Evolutionary conservation across 1,139 yeast genomes (phyloP).

Genomic region (Taphrina flavorubra): DNA sequence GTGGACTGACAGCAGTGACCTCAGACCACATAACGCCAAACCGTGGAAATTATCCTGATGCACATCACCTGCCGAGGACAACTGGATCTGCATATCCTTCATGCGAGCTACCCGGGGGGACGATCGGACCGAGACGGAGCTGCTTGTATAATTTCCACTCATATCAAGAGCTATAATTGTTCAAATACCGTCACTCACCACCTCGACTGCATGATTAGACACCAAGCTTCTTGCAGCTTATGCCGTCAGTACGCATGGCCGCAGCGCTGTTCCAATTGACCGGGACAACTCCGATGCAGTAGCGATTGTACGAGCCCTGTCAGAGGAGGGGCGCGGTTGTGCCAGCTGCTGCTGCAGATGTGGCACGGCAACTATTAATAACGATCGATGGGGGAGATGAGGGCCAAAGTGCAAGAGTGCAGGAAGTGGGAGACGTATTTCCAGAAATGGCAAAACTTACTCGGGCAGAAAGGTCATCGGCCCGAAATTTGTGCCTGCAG

Average conservation of each 20-base stretch:
- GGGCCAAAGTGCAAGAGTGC: neutral
- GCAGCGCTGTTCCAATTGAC: no score
- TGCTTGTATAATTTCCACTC: neutral
- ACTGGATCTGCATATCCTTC: neutral
- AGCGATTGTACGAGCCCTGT: neutral
- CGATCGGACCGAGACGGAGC: neutral
- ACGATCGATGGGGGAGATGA: conserved; percentile 7
- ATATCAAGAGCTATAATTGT: neutral
- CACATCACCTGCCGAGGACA: neutral
- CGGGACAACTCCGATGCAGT: neutral
- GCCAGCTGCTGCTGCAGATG: neutral
- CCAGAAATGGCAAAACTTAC: no score
- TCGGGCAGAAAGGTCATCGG: no score
- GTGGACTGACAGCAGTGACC: conserved; percentile 9
- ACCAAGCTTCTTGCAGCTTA: no score
- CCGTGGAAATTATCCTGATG: conserved; percentile 12
- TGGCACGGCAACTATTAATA: conserved; percentile 18
- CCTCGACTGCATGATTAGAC: no score
- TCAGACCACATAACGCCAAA: conserved; percentile 7
- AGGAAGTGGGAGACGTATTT: no score
- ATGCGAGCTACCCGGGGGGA: neutral
- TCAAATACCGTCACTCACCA: no score
- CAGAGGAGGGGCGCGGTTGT: no score
- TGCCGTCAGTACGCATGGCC: no score
- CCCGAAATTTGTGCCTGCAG: no score